Evolutionary conservation across 2,329 filamentous ascomycete species (phyloP), one percentile per base, ranked within the genome.

Genomic region (Fusarium denticulatum): DNA sequence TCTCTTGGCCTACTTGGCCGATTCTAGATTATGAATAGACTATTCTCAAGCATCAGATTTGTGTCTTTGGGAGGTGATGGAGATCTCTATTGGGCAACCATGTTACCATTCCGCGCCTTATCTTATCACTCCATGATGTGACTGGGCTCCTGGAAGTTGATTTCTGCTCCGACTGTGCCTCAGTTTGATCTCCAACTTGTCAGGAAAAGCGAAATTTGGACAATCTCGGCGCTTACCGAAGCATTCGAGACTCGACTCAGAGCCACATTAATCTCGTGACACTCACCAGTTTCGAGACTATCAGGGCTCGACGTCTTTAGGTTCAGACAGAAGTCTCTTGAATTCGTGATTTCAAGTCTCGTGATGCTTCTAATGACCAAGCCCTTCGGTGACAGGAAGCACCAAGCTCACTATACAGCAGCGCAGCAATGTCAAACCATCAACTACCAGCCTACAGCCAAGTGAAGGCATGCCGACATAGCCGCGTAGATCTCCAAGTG

Each of bases 1-100:
- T 60, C 40, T 64, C 49, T 56, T 69, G 43, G 36, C 32, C 61
- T 57, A 2, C 61, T 68, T 68, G 63, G 42, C 50, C 30, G 15
- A n/a, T 37, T 64, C 45, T 39, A 45, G 45, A 64, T 42, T 28
- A 34, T 40, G 18, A 52, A 46, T 43, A 30, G 43, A 30, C 18
- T 37, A 53, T 43, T 20, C 18, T 15, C 10, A 28, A 52, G 24
- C 37, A 52, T 39, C 49, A 46, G 45, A 8, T 37, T 52, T 28
- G 12, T 52, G 34, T 52, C 39, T 18, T 46, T 37, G 13, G 7
- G 15, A 7, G n/a, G 14, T 15, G 14, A 6, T 34, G 16, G 14
- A 24, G 16, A 34, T 24, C 32, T 34, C 16, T 34, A 22, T 63
- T 62, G 59, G 39, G 46, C 8, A 46, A 36, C 14, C 11, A 20